phyloP scores from a whole-genome alignment of 2,329 filamentous ascomycete genomes.

The Aspergillus alliaceus region DNA sequence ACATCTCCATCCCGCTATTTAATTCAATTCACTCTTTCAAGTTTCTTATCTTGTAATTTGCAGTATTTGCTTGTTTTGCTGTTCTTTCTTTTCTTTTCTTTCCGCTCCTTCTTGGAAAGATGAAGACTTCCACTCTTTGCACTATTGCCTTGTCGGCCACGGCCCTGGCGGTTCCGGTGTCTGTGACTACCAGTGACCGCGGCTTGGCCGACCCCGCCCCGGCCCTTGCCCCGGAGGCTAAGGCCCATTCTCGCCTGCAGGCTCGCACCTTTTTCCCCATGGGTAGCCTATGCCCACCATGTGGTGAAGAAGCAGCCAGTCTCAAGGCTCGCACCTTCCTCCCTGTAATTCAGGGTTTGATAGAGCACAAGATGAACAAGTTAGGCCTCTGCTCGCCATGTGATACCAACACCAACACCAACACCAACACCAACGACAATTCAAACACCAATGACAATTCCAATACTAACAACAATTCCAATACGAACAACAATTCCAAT shows the following conservation, averaged over 20 bases:
- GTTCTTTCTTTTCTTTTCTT: background rate
- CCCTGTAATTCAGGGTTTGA: background rate
- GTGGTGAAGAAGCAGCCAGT: background rate
- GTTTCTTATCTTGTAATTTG: background rate
- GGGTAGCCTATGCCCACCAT: background rate
- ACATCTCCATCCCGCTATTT: background rate
- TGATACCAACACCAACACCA: no score
- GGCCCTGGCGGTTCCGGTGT: background rate
- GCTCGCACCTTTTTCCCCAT: background rate
- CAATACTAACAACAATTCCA: background rate
- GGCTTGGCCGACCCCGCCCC: background rate
- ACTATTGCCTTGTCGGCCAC: background rate
- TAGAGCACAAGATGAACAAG: background rate
- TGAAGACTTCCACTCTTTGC: background rate
- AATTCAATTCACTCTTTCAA: background rate
- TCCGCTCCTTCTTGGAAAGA: background rate
- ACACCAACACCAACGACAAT: background rate
- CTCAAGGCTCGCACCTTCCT: background rate
- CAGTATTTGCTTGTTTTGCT: background rate
- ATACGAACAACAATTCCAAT: background rate
- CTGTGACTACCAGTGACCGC: background rate
- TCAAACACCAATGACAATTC: background rate
- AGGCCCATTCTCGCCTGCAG: background rate
- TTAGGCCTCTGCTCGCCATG: background rate
- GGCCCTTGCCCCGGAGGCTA: background rate